Percentiles rank a stretch among this genome's conserved stretches.
Evolutionary conservation across 805 yeast species (phyloP).

Genomic region (Candida nitratophila): DNA sequence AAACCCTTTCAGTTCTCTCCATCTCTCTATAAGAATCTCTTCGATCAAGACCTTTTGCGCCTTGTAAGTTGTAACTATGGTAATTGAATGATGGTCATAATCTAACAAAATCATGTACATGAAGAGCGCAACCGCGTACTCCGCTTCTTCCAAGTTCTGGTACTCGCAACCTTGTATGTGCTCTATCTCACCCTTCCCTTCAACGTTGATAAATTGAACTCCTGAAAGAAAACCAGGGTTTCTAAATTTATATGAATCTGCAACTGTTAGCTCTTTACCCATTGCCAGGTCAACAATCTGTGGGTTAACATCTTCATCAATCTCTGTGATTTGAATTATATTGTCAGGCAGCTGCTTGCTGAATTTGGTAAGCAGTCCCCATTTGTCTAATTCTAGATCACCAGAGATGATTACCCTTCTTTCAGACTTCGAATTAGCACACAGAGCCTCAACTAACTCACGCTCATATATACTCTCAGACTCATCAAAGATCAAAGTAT

Average conservation of each 20-base stretch:
- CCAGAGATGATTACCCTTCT: no score
- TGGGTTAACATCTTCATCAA: neutral
- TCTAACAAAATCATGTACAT: constrained; percentile 40
- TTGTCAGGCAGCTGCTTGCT: no score
- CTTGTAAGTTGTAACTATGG: constrained; percentile 33
- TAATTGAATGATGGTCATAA: constrained; percentile 30
- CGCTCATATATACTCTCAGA: no score
- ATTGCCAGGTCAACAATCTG: neutral
- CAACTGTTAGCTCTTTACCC: neutral
- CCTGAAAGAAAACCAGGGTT: constrained; percentile 27
- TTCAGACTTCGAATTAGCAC: no score
- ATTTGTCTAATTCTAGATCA: no score
- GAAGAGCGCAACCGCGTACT: constrained; percentile 35
- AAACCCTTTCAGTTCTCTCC: constrained; percentile 13
- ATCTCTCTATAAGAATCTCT: constrained; percentile 30
- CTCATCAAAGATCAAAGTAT: no score
- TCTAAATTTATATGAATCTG: neutral
- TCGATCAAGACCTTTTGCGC: constrained; percentile 35
- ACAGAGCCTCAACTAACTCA: no score
- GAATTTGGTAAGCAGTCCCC: no score
- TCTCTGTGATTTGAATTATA: neutral
- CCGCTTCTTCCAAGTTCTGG: constrained; percentile 43
- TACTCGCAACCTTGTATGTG: constrained; percentile 16
- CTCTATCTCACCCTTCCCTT: constrained; percentile 24
- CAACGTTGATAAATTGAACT: constrained; percentile 26